Percentiles rank a stretch among this genome's conserved stretches.
Conservation (phyloP, 805 yeast genomes). For the Ogataea polymorpha region DNA sequence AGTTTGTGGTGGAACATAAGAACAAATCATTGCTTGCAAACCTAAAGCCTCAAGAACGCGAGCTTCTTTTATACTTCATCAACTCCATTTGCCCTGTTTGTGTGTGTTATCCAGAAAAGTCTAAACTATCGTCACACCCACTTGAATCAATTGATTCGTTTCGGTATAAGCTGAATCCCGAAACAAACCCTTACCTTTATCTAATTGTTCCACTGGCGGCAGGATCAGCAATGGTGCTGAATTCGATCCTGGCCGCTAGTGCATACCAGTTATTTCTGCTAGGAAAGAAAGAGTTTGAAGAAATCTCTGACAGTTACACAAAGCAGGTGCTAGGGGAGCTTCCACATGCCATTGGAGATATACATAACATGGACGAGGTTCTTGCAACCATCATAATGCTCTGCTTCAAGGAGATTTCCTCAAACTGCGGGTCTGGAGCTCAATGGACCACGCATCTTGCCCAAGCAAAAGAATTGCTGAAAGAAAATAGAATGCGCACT, state of each 20-base stretch:
- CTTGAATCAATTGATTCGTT: neutral
- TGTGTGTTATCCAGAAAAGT: slow-evolving; percentile 34
- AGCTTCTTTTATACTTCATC: slow-evolving; percentile 34
- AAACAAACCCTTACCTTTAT: slow-evolving; percentile 35
- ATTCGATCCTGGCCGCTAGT: slow-evolving; percentile 36
- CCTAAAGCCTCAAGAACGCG: slow-evolving; percentile 17
- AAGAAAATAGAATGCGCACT: slow-evolving; percentile 15
- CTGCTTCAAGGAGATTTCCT: slow-evolving; percentile 41
- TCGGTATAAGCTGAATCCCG: neutral
- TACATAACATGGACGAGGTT: slow-evolving; percentile 21
- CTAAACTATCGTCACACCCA: neutral
- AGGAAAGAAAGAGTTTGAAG: slow-evolving; percentile 29
- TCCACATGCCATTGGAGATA: slow-evolving; percentile 31
- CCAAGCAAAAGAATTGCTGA: slow-evolving; percentile 27
- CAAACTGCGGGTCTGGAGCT: slow-evolving; percentile 36
- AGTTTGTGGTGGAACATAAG: neutral
- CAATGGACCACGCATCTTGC: slow-evolving; percentile 39
- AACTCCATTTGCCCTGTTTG: slow-evolving; percentile 38
- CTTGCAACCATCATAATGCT: slow-evolving; percentile 39
- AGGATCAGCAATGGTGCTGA: slow-evolving; percentile 33
- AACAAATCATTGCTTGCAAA: neutral
- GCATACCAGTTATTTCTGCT: slow-evolving; percentile 35
- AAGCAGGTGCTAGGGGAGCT: slow-evolving; percentile 31
- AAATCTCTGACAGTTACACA: slow-evolving; percentile 29
- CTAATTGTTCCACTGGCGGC: slow-evolving; percentile 38